A percentile compares a stretch with the other conserved stretches of the same genome.
Evolutionary conservation across 106 monocot species (phyloP).

Genomic region (Allium cepa): DNA sequence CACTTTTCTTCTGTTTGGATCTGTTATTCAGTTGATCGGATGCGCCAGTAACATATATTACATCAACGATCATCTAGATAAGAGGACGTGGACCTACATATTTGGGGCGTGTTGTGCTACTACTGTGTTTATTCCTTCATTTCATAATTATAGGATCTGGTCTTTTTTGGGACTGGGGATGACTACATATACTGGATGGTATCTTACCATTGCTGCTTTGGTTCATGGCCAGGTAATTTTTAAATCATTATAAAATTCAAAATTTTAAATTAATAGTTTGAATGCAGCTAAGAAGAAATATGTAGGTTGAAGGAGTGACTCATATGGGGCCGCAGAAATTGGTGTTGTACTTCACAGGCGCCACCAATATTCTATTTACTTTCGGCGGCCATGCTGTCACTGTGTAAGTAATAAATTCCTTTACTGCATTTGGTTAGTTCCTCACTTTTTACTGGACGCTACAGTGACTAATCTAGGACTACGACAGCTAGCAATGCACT

Average conservation of each 20-base stretch:
- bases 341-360: constrained; percentile 61
- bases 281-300: no score
- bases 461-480: no score
- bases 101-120: constrained; percentile 22
- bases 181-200: constrained; percentile 78
- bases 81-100: constrained; percentile 27
- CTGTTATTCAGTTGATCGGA: constrained; percentile 55
- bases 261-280: no score
- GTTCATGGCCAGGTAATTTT: constrained; percentile 42
- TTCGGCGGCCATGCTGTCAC: constrained; percentile 62
- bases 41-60: constrained; percentile 39
- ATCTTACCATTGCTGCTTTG: constrained; percentile 51
- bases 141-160: constrained; percentile 34
- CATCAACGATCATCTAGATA: constrained; percentile 18
- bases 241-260: no score
- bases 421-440: no score
- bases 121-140: constrained; percentile 18
- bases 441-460: no score
- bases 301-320: constrained; percentile 21
- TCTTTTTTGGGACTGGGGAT: constrained; percentile 59
- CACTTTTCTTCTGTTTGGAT: constrained; percentile 61
- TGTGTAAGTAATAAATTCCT: constrained; percentile 21
- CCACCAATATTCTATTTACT: constrained; percentile 55
- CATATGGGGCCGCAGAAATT: constrained; percentile 32
- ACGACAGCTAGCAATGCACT: no score